Base-by-base conservation (phyloP, 2,329 filamentous ascomycete species). In the Fusarium euwallaceae region DNA sequence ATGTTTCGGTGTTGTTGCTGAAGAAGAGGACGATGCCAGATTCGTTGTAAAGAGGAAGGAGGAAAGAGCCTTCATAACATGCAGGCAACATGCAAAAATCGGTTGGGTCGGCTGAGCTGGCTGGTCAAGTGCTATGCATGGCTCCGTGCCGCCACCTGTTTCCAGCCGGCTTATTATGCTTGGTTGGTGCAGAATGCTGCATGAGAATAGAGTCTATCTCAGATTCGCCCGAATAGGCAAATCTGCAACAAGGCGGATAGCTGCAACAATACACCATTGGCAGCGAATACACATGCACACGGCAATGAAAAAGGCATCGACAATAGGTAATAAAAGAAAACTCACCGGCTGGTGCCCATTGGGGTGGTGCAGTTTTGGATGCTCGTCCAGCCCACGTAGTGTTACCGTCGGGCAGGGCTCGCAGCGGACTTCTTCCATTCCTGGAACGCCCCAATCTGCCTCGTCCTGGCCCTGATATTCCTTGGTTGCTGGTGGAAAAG, bases 391-490 rank as follows among this genome's bases (percentile, higher is more conserved):
- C 82, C 89, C 89, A 92, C 59, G 85, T 85, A 73, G 86, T 88
- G 67, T 87, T 90, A 39, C 88, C 86, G 79, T 93, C 90, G 22
- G 88, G 84, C 53, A 92, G 84, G 27, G 89, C 85, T 73, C 91
- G 87, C 58, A 94, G 80, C 7, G 92, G 90, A 75, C 88, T 92
- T 80, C 92, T 89, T 16, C 89, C 88, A 72, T 87, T 91, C 71
- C 88, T 85, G 56, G 86, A 84, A 68, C 95, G 90, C n/a, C 94
- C 93, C 80, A 95, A 94, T 70, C 95, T 91, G 58, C 95, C 95
- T 84, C 95, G 89, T 12, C 95, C 95, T 65, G 95, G 91, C 22
- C 95, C 95, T 60, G 95, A 95, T 45, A 97, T 92, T 14, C 94
- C 94, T 63, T 83, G 81, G 41, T 73, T 83, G 63, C 77, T 79